Conservation (phyloP, 306 rosid species). For the Vachellia pachyceras region DNA sequence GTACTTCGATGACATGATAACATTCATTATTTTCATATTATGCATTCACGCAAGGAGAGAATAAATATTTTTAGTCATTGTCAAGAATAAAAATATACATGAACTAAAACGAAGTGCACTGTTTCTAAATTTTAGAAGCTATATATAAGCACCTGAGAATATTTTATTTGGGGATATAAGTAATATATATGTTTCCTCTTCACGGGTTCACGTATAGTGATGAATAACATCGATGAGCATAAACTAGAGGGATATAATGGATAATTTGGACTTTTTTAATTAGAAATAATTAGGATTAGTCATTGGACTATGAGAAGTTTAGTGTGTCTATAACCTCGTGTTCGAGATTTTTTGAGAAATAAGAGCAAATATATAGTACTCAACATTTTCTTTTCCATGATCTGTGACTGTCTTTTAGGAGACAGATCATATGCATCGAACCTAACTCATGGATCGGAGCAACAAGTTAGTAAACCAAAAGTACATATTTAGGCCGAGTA, state of each 20-base stretch:
- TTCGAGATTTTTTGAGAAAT: background rate
- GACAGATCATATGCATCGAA: background rate
- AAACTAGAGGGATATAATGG: background rate
- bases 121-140: background rate
- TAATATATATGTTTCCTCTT: background rate
- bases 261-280: background rate
- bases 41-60: background rate
- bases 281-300: background rate
- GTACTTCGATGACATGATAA: background rate
- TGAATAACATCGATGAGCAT: background rate
- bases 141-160: background rate
- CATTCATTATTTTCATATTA: background rate
- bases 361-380: background rate
- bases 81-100: background rate
- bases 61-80: background rate
- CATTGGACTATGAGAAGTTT: background rate
- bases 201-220: background rate
- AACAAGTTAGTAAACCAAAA: background rate
- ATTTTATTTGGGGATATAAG: background rate
- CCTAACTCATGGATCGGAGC: conserved; percentile 15
- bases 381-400: background rate
- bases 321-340: background rate
- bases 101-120: background rate
- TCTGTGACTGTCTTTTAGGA: background rate
- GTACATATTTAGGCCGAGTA: background rate